Evolutionary conservation across 306 rosid species (phyloP).

Genomic region (Ceratonia siliqua): DNA sequence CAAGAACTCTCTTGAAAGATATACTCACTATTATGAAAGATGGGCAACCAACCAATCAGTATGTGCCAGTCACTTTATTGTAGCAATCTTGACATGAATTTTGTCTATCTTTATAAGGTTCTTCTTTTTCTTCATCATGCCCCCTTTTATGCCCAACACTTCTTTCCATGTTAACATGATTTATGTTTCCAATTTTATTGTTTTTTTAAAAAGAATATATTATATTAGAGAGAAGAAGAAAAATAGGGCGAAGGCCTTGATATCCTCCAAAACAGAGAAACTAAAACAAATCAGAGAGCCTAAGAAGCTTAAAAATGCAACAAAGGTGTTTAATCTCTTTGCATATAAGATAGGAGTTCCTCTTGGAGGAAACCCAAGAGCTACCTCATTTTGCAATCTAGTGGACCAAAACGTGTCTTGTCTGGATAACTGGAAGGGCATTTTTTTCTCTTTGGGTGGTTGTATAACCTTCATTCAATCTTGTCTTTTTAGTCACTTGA

Average conservation of each 20-base stretch:
- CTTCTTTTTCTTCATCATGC: neutral
- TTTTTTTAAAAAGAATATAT: neutral
- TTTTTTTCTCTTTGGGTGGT: too few relatives aligned
- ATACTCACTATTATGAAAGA: constrained; percentile 74
- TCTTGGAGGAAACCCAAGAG: too few relatives aligned
- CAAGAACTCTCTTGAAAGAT: constrained; percentile 74
- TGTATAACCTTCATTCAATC: too few relatives aligned
- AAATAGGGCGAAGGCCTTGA: neutral
- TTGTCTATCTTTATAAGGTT: neutral
- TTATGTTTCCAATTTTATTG: neutral
- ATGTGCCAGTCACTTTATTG: constrained; percentile 26
- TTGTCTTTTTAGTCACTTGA: too few relatives aligned
- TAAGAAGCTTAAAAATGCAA: too few relatives aligned
- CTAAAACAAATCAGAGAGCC: too few relatives aligned
- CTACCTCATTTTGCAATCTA: too few relatives aligned
- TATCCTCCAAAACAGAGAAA: too few relatives aligned
- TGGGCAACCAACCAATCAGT: constrained; percentile 78
- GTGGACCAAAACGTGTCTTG: too few relatives aligned
- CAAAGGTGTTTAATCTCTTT: too few relatives aligned
- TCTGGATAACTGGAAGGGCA: too few relatives aligned
- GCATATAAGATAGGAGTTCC: too few relatives aligned
- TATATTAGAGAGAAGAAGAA: neutral
- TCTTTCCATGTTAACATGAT: neutral
- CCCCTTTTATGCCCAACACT: neutral
- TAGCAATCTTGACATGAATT: neutral